Conservation (phyloP, 1,284 basidiomycete species). For the Porogramme epimiltina region DNA sequence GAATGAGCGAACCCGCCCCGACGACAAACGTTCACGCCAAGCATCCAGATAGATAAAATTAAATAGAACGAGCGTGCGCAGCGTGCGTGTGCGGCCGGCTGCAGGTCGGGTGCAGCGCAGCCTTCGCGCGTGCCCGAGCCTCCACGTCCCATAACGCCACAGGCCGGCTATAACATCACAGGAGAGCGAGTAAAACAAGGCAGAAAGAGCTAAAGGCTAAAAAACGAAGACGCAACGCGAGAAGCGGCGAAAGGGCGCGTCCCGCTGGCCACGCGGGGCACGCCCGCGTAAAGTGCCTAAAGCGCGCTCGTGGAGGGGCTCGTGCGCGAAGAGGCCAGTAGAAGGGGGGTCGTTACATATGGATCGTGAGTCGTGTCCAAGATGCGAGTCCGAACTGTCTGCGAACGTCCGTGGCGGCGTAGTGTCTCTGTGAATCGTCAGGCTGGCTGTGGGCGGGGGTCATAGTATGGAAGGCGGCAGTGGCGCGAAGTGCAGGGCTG, state of each 20-base stretch:
- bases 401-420: conserved; percentile 3
- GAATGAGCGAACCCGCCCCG: no score
- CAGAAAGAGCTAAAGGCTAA: no score
- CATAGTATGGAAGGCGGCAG: no score
- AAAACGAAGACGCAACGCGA: no score
- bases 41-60: not conserved
- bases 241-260: not conserved
- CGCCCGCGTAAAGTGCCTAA: no score
- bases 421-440: conserved; percentile 1
- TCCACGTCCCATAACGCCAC: conserved; percentile 22
- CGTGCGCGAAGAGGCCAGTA: conserved; percentile 8
- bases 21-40: no score
- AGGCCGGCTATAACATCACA: conserved; percentile 26
- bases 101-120: conserved; percentile 19
- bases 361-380: conserved; percentile 4
- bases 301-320: conserved; percentile 2
- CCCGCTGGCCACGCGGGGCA: conserved; percentile 11
- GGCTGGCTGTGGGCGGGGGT: not conserved
- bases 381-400: not conserved
- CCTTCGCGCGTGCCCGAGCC: conserved; percentile 9
- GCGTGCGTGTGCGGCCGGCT: conserved; percentile 7
- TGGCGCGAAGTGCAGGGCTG: no score
- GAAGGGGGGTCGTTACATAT: not conserved
- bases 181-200: not conserved
- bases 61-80: conserved; percentile 22